A percentile compares a stretch with the other conserved stretches of the same genome.
These are phyloP conservation scores for Phytophthora fragariaefolia DNA, from an alignment of 352 stramenopile species.

Conservation along the genomic window DNA sequence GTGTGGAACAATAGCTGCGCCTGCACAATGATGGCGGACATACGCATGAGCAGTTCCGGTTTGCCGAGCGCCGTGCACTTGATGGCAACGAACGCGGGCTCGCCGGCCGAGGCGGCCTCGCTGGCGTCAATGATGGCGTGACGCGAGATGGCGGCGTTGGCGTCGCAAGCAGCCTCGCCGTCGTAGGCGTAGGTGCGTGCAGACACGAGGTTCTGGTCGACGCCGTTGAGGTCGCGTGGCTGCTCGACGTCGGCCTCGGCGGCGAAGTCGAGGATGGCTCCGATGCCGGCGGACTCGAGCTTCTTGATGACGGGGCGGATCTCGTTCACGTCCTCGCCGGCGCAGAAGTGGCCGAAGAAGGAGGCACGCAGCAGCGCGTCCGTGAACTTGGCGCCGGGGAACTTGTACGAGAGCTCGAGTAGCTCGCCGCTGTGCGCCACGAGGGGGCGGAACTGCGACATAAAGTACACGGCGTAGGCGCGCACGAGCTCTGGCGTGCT, in stretches of 20 bases:
- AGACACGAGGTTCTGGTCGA: constrained; percentile 82
- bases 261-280: constrained; percentile 97
- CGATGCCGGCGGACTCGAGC: constrained; percentile 86
- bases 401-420: constrained; percentile 81
- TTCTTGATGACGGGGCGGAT: constrained; percentile 85
- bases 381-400: constrained; percentile 86
- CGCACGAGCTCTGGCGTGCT: constrained; percentile 87
- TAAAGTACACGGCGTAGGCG: constrained; percentile 87
- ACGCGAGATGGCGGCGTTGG: constrained; percentile 87
- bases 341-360: constrained; percentile 98
- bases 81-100: constrained; percentile 94
- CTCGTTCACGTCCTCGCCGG: constrained; percentile 88
- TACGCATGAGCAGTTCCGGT: constrained; percentile 95
- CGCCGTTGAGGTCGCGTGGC: constrained; percentile 77
- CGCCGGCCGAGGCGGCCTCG: constrained; percentile 39
- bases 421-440: constrained; percentile 91
- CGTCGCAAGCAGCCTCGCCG: constrained; percentile 93
- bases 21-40: constrained; percentile 94
- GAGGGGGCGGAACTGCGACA: constrained; percentile 87
- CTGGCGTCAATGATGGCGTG: constrained; percentile 84
- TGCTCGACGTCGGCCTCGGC: constrained; percentile 93
- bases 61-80: constrained; percentile 98
- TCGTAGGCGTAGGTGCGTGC: constrained; percentile 97
- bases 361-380: constrained; percentile 92
- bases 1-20: constrained; percentile 92